A percentile compares a stretch with the other conserved stretches of the same genome.
Conservation (phyloP, 2,329 filamentous ascomycete genomes). For the Macrophomina pseudophaseolina region DNA sequence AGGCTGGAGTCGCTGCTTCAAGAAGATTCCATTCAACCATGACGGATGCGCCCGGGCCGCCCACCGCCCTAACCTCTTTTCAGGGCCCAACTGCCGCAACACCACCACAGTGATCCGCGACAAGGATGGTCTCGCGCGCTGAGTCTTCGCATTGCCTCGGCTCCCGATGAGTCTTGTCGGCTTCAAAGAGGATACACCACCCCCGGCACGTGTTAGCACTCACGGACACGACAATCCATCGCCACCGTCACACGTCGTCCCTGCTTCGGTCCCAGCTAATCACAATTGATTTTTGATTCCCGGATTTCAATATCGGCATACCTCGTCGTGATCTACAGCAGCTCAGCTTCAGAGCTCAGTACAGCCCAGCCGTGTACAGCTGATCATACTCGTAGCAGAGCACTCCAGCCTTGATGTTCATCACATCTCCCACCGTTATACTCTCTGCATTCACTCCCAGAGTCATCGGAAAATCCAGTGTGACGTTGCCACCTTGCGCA, state of each 20-base stretch:
- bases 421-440: slow-evolving; percentile 21
- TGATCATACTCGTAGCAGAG: slow-evolving; percentile 27
- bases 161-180: not conserved
- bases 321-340: not conserved
- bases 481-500: slow-evolving; percentile 19
- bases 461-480: slow-evolving; percentile 20
- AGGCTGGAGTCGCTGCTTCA: slow-evolving; percentile 26
- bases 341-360: not conserved
- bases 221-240: too few species aligned
- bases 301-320: not conserved
- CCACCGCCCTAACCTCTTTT: not conserved
- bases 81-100: slow-evolving; percentile 21
- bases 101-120: not conserved
- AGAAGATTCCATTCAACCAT: slow-evolving; percentile 25
- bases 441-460: slow-evolving; percentile 24
- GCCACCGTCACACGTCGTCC: too few species aligned
- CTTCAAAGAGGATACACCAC: not conserved
- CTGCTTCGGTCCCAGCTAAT: too few species aligned
- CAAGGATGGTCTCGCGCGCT: not conserved
- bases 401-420: slow-evolving; percentile 27
- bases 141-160: not conserved
- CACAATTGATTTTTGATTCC: not conserved
- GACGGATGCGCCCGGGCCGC: slow-evolving; percentile 17
- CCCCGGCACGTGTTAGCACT: too few species aligned
- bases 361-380: not conserved